Conservation (phyloP, 2,329 filamentous ascomycete species). For the Aspergillus novoparasiticus region DNA sequence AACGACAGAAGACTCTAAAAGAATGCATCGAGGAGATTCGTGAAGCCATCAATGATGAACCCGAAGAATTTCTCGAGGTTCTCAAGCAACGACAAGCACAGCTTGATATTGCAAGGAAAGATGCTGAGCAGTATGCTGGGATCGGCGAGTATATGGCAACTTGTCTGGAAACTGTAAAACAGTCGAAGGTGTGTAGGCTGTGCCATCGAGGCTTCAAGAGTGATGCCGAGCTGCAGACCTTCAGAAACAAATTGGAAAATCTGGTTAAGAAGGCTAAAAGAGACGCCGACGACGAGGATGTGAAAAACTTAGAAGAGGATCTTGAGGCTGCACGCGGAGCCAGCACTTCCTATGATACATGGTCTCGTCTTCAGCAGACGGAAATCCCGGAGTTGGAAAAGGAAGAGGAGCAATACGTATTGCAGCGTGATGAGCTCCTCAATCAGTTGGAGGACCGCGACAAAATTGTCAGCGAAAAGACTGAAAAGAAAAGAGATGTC, state of each 20-base stretch:
- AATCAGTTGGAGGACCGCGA: slow-evolving; percentile 69
- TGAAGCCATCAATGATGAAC: slow-evolving; percentile 57
- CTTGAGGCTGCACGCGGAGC: slow-evolving; percentile 65
- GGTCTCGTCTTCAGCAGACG: slow-evolving; percentile 64
- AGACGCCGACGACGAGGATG: slow-evolving; percentile 62
- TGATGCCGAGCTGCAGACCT: slow-evolving; percentile 61
- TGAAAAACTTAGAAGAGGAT: slow-evolving; percentile 64
- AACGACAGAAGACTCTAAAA: slow-evolving; percentile 64
- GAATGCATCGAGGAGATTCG: slow-evolving; percentile 65
- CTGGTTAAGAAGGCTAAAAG: slow-evolving; percentile 54
- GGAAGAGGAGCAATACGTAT: slow-evolving; percentile 64
- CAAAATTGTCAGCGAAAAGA: slow-evolving; percentile 61
- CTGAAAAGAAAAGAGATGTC: slow-evolving; percentile 70
- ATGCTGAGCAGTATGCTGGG: slow-evolving; percentile 68
- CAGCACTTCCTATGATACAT: slow-evolving; percentile 72
- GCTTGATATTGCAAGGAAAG: slow-evolving; percentile 58
- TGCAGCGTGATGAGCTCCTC: slow-evolving; percentile 63
- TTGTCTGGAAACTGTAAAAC: slow-evolving; percentile 66
- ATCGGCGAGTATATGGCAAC: slow-evolving; percentile 72
- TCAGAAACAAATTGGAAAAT: slow-evolving; percentile 68
- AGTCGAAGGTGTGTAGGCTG: slow-evolving; percentile 73
- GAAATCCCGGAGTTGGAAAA: slow-evolving; percentile 72
- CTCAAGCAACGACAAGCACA: slow-evolving; percentile 55
- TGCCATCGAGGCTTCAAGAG: slow-evolving; percentile 71
- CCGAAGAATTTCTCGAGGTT: slow-evolving; percentile 54